phyloP scores from a whole-genome alignment of 208 protist genomes.

The Crithidia bombi region DNA sequence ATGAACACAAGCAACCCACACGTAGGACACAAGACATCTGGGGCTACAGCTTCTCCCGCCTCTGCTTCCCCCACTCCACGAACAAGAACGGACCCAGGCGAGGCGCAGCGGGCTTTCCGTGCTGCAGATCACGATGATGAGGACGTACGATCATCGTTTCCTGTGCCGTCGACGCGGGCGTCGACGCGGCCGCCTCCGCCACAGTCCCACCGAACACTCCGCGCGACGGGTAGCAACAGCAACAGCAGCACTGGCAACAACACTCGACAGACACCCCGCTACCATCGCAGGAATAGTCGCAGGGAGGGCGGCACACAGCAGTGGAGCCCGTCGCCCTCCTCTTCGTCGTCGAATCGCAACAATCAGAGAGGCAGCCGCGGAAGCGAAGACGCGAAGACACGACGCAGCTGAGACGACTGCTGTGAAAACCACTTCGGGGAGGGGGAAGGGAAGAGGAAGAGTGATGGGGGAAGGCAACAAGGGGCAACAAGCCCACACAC shows the following conservation, averaged over 20 bases:
- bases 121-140: background rate
- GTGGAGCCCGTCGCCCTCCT: no score
- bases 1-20: no score
- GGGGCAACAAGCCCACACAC: no score
- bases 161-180: background rate
- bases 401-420: background rate
- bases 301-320: background rate
- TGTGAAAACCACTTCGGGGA: background rate
- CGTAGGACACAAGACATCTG: background rate
- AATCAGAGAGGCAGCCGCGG: background rate
- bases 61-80: background rate
- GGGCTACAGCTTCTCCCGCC: background rate
- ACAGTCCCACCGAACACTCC: no score
- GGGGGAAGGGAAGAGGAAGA: no score
- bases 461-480: no score
- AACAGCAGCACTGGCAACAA: constrained; percentile 22
- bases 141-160: background rate
- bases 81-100: background rate
- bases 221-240: constrained; percentile 2
- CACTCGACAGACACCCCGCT: background rate
- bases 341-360: background rate
- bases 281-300: constrained; percentile 8
- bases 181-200: background rate
- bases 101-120: background rate
- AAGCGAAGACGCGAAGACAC: no score